Evolutionary conservation across 2,329 filamentous ascomycete genomes (phyloP).

Genomic region (Aspergillus transmontanensis): DNA sequence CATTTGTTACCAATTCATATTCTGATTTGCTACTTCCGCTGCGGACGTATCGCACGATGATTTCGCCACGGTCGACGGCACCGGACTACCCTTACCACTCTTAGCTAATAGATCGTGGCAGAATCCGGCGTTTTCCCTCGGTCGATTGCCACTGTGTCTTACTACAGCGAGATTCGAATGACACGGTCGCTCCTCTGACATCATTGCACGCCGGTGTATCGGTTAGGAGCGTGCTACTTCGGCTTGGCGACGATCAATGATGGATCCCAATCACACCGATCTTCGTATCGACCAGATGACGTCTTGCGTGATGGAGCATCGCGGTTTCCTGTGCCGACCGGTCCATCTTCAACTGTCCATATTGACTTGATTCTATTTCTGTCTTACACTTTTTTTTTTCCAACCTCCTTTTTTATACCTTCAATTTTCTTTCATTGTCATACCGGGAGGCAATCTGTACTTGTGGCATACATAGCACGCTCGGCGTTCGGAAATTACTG

Average conservation of each 20-base stretch:
- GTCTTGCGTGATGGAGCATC: neutral
- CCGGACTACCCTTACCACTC: neutral
- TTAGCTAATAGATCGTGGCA: neutral
- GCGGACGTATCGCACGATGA: constrained; percentile 4
- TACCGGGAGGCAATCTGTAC: constrained; percentile 29
- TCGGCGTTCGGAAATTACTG: constrained; percentile 35
- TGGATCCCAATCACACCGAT: constrained; percentile 13
- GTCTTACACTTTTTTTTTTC: constrained; percentile 19
- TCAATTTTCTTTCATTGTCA: constrained; percentile 23
- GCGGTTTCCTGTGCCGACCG: constrained; percentile 1
- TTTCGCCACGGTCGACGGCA: neutral
- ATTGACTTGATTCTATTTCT: constrained; percentile 15
- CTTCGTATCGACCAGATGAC: constrained; percentile 1
- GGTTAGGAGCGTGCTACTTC: constrained; percentile 21
- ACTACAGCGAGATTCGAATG: neutral
- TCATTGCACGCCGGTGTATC: constrained; percentile 30
- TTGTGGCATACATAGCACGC: constrained; percentile 38
- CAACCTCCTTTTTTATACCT: constrained; percentile 18
- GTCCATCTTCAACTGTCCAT: constrained; percentile 18
- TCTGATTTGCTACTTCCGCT: neutral
- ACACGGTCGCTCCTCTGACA: constrained; percentile 26
- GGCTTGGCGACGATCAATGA: constrained; percentile 23
- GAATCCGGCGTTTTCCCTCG: neutral
- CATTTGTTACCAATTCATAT: neutral
- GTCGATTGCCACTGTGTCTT: neutral